Conservation (phyloP, 805 yeast species). For the Kazachstania africana region DNA sequence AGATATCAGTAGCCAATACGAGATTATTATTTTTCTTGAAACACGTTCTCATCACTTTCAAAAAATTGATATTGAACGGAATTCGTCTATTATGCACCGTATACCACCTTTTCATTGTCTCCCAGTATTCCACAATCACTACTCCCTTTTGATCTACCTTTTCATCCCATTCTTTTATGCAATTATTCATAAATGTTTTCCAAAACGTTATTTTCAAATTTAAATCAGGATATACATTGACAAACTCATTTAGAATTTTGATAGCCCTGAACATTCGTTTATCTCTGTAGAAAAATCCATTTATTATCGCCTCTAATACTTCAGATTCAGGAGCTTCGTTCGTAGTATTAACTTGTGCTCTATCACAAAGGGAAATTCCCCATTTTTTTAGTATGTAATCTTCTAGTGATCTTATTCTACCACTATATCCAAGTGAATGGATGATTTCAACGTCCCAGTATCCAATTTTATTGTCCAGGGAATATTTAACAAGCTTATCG, state of each 20-base stretch:
- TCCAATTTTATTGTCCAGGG: slow-evolving; percentile 5
- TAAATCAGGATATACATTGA: slow-evolving; percentile 12
- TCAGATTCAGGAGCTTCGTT: slow-evolving; percentile 10
- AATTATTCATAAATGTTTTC: slow-evolving; percentile 16
- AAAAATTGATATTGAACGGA: slow-evolving; percentile 11
- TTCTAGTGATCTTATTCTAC: too few relatives aligned
- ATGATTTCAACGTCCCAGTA: slow-evolving; percentile 14
- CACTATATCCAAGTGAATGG: slow-evolving; percentile 14
- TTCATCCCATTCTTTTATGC: too few relatives aligned
- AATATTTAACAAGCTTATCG: slow-evolving; percentile 6
- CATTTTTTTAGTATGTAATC: slow-evolving; percentile 11
- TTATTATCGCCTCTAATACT: slow-evolving; percentile 12
- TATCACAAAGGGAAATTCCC: slow-evolving; percentile 8
- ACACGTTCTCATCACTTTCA: slow-evolving; percentile 8
- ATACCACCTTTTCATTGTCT: slow-evolving; percentile 18
- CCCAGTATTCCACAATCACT: slow-evolving; percentile 5
- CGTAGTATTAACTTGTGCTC: too few relatives aligned
- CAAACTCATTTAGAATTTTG: slow-evolving; percentile 10
- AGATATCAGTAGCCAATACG: slow-evolving; percentile 9
- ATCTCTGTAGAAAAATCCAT: slow-evolving; percentile 11
- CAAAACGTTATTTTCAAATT: slow-evolving; percentile 15
- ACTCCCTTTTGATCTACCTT: slow-evolving; percentile 6
- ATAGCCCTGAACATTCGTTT: slow-evolving; percentile 8
- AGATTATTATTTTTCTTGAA: slow-evolving; percentile 10
- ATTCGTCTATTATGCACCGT: slow-evolving; percentile 2